Percentiles rank a stretch among this genome's conserved stretches.
Conservation (phyloP, 805 yeast genomes). For the Wickerhamomyces chambardii region DNA sequence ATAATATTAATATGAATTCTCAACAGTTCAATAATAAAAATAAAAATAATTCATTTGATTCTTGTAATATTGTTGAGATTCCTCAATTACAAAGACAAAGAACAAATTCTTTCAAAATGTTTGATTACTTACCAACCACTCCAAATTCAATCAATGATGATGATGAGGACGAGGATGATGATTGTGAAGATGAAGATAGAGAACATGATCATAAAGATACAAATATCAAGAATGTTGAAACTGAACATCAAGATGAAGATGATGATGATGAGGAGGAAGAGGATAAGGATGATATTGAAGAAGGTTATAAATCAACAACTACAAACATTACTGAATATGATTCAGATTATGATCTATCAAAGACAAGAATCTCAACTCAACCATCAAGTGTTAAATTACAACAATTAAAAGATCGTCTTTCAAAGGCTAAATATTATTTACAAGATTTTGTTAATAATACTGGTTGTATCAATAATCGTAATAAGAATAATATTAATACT, state of each 20-base stretch:
- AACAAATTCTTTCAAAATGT: neutral
- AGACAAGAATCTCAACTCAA: slow-evolving; percentile 19
- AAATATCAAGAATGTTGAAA: too few species aligned
- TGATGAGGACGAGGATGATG: slow-evolving; percentile 11
- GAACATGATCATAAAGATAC: too few species aligned
- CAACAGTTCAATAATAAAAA: slow-evolving; percentile 2
- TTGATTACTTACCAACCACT: slow-evolving; percentile 27
- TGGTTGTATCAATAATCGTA: slow-evolving; percentile 22
- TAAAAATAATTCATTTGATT: slow-evolving; percentile 1
- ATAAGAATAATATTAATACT: too few species aligned
- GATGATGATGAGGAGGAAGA: slow-evolving; percentile 9
- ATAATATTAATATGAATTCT: too few species aligned
- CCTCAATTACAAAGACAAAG: slow-evolving; percentile 1
- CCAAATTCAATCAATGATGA: slow-evolving; percentile 35
- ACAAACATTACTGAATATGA: slow-evolving; percentile 65
- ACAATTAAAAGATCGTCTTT: slow-evolving; percentile 71
- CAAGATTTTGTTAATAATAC: slow-evolving; percentile 15
- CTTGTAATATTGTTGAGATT: too few species aligned
- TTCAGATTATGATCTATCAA: slow-evolving; percentile 33
- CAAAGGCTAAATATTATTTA: slow-evolving; percentile 60
- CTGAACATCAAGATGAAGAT: too few species aligned
- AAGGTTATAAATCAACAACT: slow-evolving; percentile 38
- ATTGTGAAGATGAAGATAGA: slow-evolving; percentile 24
- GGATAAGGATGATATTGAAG: slow-evolving; percentile 22
- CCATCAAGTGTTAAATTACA: slow-evolving; percentile 64